Evolutionary conservation across 2,329 filamentous ascomycete genomes (phyloP).

Genomic region (Tolypocladium tundrense): DNA sequence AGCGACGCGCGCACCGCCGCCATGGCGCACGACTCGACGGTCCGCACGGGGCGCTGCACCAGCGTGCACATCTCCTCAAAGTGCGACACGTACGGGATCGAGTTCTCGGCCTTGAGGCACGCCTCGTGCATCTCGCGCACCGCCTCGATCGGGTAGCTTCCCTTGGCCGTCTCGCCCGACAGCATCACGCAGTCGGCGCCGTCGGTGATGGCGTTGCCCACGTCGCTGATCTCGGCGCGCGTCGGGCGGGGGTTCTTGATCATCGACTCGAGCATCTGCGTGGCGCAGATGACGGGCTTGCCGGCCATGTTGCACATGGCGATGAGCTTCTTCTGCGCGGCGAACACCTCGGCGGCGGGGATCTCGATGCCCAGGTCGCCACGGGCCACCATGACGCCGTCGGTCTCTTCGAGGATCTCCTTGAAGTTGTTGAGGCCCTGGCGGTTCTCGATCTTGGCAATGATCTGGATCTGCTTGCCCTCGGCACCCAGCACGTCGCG

Average conservation of each 20-base stretch:
- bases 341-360: slow-evolving; percentile 94
- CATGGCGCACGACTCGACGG: slow-evolving; percentile 92
- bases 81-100: slow-evolving; percentile 91
- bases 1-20: slow-evolving; percentile 90
- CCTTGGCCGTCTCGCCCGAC: slow-evolving; percentile 98
- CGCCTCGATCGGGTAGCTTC: slow-evolving; percentile 82
- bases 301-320: slow-evolving; percentile 99
- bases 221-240: slow-evolving; percentile 95
- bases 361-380: slow-evolving; percentile 96
- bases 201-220: slow-evolving; percentile 95
- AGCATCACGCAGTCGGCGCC: slow-evolving; percentile 99
- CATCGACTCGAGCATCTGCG: slow-evolving; percentile 99
- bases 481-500: slow-evolving; percentile 83
- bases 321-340: slow-evolving; percentile 99
- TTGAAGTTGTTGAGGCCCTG: slow-evolving; percentile 99
- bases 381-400: slow-evolving; percentile 99
- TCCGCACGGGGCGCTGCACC: slow-evolving; percentile 72
- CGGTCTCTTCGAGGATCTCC: slow-evolving; percentile 90
- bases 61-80: slow-evolving; percentile 91
- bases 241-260: slow-evolving; percentile 99
- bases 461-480: slow-evolving; percentile 96
- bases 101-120: slow-evolving; percentile 91
- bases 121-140: slow-evolving; percentile 98
- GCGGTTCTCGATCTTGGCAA: slow-evolving; percentile 99
- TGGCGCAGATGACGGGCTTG: slow-evolving; percentile 98